These are phyloP conservation scores for Pythium grandisporangium DNA, from an alignment of 352 stramenopile species.

Conservation along the genomic window DNA sequence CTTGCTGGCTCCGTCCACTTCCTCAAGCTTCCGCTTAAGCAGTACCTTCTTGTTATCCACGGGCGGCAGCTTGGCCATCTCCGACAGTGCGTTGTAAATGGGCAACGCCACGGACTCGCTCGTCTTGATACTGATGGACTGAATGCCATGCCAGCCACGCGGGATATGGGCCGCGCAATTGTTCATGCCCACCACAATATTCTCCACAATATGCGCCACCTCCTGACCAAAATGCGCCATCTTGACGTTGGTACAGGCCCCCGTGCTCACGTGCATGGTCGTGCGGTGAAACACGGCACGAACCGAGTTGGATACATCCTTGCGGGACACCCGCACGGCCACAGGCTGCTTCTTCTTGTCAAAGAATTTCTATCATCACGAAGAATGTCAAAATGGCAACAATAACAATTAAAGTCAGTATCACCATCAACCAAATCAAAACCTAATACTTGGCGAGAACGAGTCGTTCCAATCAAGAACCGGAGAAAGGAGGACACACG, in stretches of 20 bases:
- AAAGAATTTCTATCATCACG: conserved; percentile 62
- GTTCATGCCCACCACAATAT: conserved; percentile 68
- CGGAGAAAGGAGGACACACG: no score
- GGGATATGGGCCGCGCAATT: conserved; percentile 69
- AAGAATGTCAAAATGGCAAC: no score
- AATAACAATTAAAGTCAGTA: no score
- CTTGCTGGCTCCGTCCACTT: conserved; percentile 21
- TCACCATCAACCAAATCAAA: no score
- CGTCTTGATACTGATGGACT: conserved; percentile 90
- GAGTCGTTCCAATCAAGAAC: no score
- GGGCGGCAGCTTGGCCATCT: conserved; percentile 51
- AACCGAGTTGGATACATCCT: conserved; percentile 36
- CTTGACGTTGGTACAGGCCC: conserved; percentile 87
- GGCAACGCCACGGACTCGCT: conserved; percentile 81
- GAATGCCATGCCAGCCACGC: conserved; percentile 88
- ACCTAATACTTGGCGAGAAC: no score
- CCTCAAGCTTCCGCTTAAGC: conserved; percentile 61
- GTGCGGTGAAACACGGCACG: conserved; percentile 53
- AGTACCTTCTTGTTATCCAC: conserved; percentile 36
- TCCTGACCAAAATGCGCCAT: conserved; percentile 60
- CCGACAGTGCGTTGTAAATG: conserved; percentile 81
- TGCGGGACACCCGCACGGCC: conserved; percentile 64
- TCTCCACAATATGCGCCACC: conserved; percentile 60
- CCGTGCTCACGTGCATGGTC: conserved; percentile 75
- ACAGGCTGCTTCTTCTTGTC: conserved; percentile 74